Conservation (phyloP, 345 rosid species). For the Salix exigua region DNA sequence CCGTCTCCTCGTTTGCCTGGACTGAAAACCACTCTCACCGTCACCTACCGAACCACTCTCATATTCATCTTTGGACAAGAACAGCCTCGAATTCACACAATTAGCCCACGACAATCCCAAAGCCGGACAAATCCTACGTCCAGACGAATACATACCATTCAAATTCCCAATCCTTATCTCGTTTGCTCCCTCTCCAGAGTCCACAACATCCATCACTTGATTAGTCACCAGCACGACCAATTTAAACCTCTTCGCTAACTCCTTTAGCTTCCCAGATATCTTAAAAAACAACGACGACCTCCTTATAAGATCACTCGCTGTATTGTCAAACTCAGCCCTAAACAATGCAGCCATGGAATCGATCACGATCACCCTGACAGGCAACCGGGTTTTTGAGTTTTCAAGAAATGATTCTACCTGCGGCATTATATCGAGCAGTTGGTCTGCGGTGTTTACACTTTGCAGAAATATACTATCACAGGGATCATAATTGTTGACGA, state of each 20-base stretch:
- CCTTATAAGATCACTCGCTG: slow-evolving; percentile 55
- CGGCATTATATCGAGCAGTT: slow-evolving; percentile 71
- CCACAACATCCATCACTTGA: slow-evolving; percentile 78
- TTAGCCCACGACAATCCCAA: slow-evolving; percentile 79
- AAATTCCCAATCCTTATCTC: slow-evolving; percentile 70
- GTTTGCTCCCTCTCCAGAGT: slow-evolving; percentile 48
- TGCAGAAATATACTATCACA: slow-evolving; percentile 56
- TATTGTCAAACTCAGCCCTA: slow-evolving; percentile 81
- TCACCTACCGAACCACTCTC: slow-evolving; percentile 26
- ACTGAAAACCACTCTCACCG: slow-evolving; percentile 16
- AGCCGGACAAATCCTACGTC: slow-evolving; percentile 70
- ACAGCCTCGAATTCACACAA: slow-evolving; percentile 79
- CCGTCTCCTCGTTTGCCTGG: slow-evolving; percentile 36
- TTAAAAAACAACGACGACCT: slow-evolving; percentile 72
- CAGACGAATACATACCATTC: slow-evolving; percentile 53
- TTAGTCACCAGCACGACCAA: slow-evolving; percentile 75
- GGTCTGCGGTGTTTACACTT: slow-evolving; percentile 51
- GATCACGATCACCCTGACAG: slow-evolving; percentile 67
- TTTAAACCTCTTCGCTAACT: slow-evolving; percentile 53
- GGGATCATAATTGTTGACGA: slow-evolving; percentile 32
- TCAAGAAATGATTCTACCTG: slow-evolving; percentile 45
- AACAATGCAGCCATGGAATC: slow-evolving; percentile 87
- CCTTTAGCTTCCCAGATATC: slow-evolving; percentile 66
- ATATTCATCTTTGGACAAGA: slow-evolving; percentile 48
- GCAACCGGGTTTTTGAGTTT: slow-evolving; percentile 39